These are phyloP conservation scores for Anisodus tanguticus DNA, from an alignment of 257 asterid species.

Conservation along the genomic window DNA sequence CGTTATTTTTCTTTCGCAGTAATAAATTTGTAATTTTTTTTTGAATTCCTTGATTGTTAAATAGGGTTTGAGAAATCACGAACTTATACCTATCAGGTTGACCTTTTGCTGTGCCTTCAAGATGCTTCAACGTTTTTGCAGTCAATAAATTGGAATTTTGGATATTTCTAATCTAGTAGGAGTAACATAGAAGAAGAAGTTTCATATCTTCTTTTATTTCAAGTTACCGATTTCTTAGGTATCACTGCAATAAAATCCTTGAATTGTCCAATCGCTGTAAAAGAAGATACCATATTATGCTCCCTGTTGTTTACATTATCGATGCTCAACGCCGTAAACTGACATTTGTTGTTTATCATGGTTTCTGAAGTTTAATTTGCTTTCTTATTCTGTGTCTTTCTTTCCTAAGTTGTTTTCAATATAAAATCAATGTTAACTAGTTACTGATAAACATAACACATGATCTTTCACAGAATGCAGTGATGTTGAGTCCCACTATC, in stretches of 20 bases:
- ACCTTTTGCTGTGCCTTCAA: neutral
- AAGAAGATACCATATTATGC: neutral
- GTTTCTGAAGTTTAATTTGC: neutral
- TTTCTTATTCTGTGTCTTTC: neutral
- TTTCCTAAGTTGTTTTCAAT: neutral
- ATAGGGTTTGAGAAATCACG: constrained; percentile 7
- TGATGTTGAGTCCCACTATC: constrained; percentile 78
- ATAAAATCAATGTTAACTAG: neutral
- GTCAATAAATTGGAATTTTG: constrained; percentile 11
- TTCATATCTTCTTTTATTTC: neutral
- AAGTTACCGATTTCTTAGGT: neutral
- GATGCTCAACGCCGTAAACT: neutral
- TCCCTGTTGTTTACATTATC: neutral
- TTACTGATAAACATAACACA: neutral
- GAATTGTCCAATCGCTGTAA: neutral
- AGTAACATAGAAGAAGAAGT: neutral
- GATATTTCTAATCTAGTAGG: neutral
- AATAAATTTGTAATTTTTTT: neutral
- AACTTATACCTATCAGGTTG: neutral
- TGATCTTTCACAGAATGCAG: constrained; percentile 58
- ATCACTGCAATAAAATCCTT: neutral
- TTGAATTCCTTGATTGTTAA: constrained; percentile 15
- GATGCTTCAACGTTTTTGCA: constrained; percentile 19
- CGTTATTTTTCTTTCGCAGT: neutral
- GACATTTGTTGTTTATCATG: neutral